Evolutionary conservation across 2,329 filamentous ascomycete genomes (phyloP).

Genomic region (Cercospora canescens): DNA sequence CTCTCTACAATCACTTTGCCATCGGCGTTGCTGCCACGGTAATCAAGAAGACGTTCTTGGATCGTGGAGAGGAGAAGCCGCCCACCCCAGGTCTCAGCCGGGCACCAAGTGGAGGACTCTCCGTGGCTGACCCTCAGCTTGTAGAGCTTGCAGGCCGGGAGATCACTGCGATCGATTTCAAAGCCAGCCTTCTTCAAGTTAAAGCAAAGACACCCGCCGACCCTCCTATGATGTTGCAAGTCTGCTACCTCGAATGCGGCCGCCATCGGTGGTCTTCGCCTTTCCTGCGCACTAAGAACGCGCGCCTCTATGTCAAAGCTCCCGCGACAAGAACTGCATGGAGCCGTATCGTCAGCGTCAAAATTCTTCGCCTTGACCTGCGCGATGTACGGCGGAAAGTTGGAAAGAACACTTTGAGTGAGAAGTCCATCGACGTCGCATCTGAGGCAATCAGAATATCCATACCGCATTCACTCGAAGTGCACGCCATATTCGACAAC

Average conservation of each 20-base stretch:
- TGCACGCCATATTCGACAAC: constrained; percentile 93
- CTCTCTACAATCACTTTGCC: constrained; percentile 89
- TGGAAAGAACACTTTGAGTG: constrained; percentile 56
- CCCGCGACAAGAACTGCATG: constrained; percentile 81
- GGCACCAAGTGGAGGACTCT: constrained; percentile 25
- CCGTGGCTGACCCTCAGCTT: constrained; percentile 25
- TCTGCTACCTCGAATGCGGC: constrained; percentile 79
- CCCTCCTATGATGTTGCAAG: constrained; percentile 86
- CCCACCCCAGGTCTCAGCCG: constrained; percentile 17
- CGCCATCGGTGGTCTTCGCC: constrained; percentile 86
- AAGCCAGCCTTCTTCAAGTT: constrained; percentile 77
- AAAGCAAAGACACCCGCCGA: constrained; percentile 88
- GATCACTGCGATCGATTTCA: constrained; percentile 78
- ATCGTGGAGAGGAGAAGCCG: constrained; percentile 23
- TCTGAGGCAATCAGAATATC: constrained; percentile 84
- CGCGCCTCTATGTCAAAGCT: constrained; percentile 84
- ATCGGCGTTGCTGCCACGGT: constrained; percentile 79
- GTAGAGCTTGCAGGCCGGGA: constrained; percentile 52
- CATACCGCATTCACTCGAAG: constrained; percentile 85
- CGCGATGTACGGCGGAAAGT: constrained; percentile 73
- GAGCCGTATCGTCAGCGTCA: constrained; percentile 83
- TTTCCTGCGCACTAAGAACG: constrained; percentile 72
- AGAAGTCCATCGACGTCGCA: constrained; percentile 80
- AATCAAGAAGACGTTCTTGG: constrained; percentile 51
- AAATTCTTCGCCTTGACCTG: constrained; percentile 76